These are phyloP conservation scores for Aspergillus alliaceus DNA, from an alignment of 2,329 filamentous ascomycete genomes.

Conservation along the genomic window DNA sequence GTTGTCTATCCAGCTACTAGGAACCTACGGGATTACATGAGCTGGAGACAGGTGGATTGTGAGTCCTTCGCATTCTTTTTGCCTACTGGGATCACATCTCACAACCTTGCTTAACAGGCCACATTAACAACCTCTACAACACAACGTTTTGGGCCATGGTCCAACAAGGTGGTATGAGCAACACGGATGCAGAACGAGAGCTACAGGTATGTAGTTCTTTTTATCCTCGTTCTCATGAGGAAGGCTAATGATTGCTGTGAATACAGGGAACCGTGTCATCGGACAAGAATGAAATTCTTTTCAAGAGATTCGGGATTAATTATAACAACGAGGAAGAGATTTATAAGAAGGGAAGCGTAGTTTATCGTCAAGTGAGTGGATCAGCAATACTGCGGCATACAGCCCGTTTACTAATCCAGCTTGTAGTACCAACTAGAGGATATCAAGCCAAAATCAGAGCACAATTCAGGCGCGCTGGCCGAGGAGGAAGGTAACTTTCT, in stretches of 20 bases:
- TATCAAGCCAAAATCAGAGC: conserved; percentile 40
- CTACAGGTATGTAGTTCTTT: conserved; percentile 61
- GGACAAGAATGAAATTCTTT: conserved; percentile 96
- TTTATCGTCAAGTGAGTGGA: conserved; percentile 72
- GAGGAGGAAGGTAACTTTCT: conserved; percentile 18
- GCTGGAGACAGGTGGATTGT: conserved; percentile 97
- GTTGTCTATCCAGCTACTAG: conserved; percentile 81
- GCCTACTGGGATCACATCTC: neutral
- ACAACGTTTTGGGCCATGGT: conserved; percentile 94
- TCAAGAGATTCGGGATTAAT: conserved; percentile 84
- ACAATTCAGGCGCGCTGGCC: neutral
- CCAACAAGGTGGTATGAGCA: conserved; percentile 70
- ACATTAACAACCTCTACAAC: conserved; percentile 98
- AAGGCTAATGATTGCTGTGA: conserved; percentile 19
- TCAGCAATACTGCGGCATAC: neutral
- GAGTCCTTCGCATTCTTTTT: conserved; percentile 34
- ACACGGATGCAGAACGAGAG: conserved; percentile 75
- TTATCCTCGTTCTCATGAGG: neutral
- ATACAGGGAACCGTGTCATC: conserved; percentile 73
- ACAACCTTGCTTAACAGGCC: conserved; percentile 55
- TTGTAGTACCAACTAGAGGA: conserved; percentile 70
- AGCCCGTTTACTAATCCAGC: neutral
- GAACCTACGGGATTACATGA: conserved; percentile 91
- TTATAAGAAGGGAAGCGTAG: conserved; percentile 87
- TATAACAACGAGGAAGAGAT: conserved; percentile 97